phyloP scores from a whole-genome alignment of 306 rosid species.

The Adenanthera pavonina region DNA sequence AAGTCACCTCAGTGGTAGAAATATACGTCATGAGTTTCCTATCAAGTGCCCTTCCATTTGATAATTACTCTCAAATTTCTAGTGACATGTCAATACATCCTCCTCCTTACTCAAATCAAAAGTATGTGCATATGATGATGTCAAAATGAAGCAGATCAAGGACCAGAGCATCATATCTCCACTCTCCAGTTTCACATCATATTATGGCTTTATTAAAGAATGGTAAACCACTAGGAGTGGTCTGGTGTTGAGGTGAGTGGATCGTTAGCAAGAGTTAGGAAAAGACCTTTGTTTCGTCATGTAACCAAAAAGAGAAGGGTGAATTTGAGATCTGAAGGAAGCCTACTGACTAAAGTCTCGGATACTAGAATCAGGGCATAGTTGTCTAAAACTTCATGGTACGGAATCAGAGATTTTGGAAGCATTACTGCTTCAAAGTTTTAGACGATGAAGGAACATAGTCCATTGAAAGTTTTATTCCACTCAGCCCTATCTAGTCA shows the following conservation, averaged over 20 bases:
- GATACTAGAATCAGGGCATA: too few species aligned
- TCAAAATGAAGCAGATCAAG: not conserved
- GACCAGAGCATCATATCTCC: not conserved
- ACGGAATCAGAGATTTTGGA: not conserved
- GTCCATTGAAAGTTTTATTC: not conserved
- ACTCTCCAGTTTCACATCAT: not conserved
- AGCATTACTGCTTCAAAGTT: not conserved
- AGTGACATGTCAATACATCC: not conserved
- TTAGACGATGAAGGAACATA: not conserved
- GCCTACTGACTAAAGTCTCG: not conserved
- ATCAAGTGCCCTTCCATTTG: not conserved
- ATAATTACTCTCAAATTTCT: not conserved
- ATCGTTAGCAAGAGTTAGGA: too few species aligned
- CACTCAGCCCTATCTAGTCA: not conserved
- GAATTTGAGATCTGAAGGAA: not conserved
- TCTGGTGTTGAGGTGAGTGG: too few species aligned
- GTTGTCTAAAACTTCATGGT: not conserved
- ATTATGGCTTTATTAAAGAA: too few species aligned
- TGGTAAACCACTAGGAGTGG: too few species aligned
- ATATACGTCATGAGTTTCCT: not conserved
- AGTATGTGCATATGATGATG: not conserved
- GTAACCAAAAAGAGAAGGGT: not conserved
- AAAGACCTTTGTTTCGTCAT: not conserved
- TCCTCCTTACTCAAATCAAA: conserved; percentile 4
- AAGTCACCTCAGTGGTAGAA: not conserved